phyloP scores from a whole-genome alignment of 228 moss, liverwort and hornwort species.

The Sphagnum magellanicum region DNA sequence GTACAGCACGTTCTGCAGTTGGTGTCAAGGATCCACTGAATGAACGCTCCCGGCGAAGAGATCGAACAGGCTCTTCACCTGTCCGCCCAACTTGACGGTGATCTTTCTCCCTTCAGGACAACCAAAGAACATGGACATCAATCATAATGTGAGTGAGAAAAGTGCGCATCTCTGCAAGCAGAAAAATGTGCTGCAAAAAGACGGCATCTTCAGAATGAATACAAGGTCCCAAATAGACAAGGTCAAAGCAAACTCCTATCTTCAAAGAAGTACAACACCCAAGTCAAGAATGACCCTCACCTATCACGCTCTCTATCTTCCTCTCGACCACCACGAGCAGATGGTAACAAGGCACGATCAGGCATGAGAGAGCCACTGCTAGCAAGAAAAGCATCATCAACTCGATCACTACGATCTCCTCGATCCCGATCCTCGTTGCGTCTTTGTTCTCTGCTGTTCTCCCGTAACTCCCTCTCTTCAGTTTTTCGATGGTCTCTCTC shows the following conservation, averaged over 20 bases:
- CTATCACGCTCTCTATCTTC: conserved; percentile 59
- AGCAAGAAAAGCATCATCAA: conserved; percentile 37
- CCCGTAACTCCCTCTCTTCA: conserved; percentile 68
- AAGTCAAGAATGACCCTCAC: conserved; percentile 3
- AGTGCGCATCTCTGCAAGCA: too few relatives aligned
- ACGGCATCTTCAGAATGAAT: too few relatives aligned
- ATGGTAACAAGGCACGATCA: conserved; percentile 30
- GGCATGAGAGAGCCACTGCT: conserved; percentile 30
- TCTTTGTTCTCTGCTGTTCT: not conserved
- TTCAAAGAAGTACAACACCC: too few relatives aligned
- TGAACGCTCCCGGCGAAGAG: conserved; percentile 40
- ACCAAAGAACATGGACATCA: not conserved
- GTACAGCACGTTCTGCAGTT: conserved; percentile 25
- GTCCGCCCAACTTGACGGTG: conserved; percentile 57
- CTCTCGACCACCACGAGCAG: conserved; percentile 36
- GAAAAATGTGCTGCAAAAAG: too few relatives aligned
- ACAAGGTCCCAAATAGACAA: too few relatives aligned
- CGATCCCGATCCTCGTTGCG: conserved; percentile 4
- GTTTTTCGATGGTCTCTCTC: conserved; percentile 41
- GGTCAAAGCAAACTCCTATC: too few relatives aligned
- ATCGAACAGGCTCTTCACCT: conserved; percentile 33
- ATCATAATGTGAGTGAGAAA: too few relatives aligned
- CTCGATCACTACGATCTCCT: conserved; percentile 27
- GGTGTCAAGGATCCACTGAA: conserved; percentile 27
- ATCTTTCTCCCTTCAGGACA: conserved; percentile 51